Evolutionary conservation across 192 early-diverging fungal genomes (phyloP).

Genomic region (Geranomyces michiganensis): DNA sequence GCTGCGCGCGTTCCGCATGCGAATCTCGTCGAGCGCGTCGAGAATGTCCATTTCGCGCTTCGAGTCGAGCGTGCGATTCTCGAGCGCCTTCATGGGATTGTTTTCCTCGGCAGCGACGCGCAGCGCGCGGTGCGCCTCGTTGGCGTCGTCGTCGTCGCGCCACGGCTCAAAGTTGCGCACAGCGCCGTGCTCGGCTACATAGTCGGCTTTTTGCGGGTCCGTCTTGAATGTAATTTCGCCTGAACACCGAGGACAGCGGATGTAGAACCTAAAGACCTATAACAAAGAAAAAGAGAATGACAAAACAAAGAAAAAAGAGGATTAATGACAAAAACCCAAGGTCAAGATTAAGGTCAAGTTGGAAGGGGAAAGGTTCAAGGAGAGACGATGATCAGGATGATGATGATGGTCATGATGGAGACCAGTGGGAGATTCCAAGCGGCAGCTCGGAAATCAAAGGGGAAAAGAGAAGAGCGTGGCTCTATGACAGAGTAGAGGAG

Average conservation of each 20-base stretch:
- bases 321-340: too few relatives aligned
- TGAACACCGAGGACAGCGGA: constrained; percentile 89
- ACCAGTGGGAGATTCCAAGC: too few relatives aligned
- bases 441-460: background rate
- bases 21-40: constrained; percentile 94
- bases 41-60: constrained; percentile 98
- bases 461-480: background rate
- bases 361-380: too few relatives aligned
- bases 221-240: constrained; percentile 99
- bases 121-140: constrained; percentile 58
- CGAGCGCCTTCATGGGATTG: constrained; percentile 93
- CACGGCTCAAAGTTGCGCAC: constrained; percentile 95
- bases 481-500: background rate
- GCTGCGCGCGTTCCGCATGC: constrained; percentile 79
- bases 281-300: background rate
- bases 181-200: constrained; percentile 91
- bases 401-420: too few relatives aligned
- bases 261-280: constrained; percentile 64
- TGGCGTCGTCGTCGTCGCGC: constrained; percentile 68
- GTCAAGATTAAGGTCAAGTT: too few relatives aligned
- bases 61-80: constrained; percentile 90
- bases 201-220: constrained; percentile 93
- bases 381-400: too few relatives aligned
- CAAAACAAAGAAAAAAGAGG: too few relatives aligned
- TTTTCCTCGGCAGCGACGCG: constrained; percentile 83